Base-by-base conservation (phyloP, 257 asterid genomes). In the Scutellaria barbata region DNA sequence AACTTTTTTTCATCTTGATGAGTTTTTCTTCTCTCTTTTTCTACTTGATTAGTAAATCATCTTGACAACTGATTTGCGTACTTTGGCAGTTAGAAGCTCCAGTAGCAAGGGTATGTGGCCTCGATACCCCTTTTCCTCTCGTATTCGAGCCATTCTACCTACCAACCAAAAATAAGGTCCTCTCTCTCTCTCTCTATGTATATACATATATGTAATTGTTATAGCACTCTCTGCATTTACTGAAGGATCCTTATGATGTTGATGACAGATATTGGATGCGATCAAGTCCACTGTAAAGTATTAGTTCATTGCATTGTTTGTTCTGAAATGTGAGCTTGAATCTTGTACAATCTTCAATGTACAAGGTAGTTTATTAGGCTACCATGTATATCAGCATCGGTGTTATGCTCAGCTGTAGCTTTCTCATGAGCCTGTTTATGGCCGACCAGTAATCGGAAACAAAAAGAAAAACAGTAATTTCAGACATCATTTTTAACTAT, bases 91-190 rank as follows among this genome's bases (percentile, higher is more conserved):
- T 93, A 25, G 96, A 93, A 84, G 97, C 97, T 76, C 97, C 97
- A 0, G 96, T 93, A 57, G 85, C 94, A 10, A 87, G 98, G 76
- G 97, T 93, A 1, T 93, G 98, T 20, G 98, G 98, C 4, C 80
- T 93, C 17, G 98, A 93, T 66, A 93, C 98, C 10, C 97, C 98
- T 18, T 90, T 93, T 73, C 98, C 98, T 73, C 95, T 94, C 8
- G 98, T 94, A 14, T 94, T 89, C 40, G 97, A 95, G 72, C 96
- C 98, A 14, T 89, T 91, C 77, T 95, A 95, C 82, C 42, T 95
- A 83, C 96, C 99, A 43, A 91, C 96, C 20, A 95, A 84, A 77
- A 95, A 95, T 63, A 95, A 95, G 98, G 99, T 90, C 10, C 69
- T 43, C 20, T 18, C 10, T 4, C 35, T 30, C 18, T 9, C 69